Conservation (phyloP, 345 rosid species). For the Sonneratia alba region DNA sequence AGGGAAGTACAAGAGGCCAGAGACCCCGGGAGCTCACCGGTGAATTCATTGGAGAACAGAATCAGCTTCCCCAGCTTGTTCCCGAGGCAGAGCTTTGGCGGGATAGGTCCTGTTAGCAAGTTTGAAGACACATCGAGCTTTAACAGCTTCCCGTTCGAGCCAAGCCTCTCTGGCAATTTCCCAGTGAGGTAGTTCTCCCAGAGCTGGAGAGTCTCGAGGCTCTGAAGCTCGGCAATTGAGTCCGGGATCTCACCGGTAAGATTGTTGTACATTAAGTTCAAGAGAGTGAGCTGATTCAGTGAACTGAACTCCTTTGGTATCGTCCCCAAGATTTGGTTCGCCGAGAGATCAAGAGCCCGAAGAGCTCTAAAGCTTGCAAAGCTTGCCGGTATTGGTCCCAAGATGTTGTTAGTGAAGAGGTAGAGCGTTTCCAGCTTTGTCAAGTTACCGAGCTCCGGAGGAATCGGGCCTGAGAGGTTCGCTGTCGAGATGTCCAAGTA, state of each 20-base stretch:
- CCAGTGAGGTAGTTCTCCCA: conserved; percentile 79
- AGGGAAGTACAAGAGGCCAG: conserved; percentile 54
- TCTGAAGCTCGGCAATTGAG: conserved; percentile 51
- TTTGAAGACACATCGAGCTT: conserved; percentile 70
- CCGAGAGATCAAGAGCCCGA: conserved; percentile 53
- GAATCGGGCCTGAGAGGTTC: conserved; percentile 58
- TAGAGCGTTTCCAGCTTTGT: conserved; percentile 41
- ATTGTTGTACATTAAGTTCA: conserved; percentile 54
- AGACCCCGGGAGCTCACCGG: conserved; percentile 37
- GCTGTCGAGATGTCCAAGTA: conserved; percentile 59
- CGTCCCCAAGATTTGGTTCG: conserved; percentile 54
- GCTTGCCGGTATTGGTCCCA: conserved; percentile 65
- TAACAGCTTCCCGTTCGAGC: conserved; percentile 50
- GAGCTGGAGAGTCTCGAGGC: conserved; percentile 40
- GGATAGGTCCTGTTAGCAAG: conserved; percentile 61
- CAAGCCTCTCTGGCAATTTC: conserved; percentile 60
- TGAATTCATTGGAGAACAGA: conserved; percentile 70
- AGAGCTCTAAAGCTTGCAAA: conserved; percentile 39
- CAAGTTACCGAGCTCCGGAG: conserved; percentile 50
- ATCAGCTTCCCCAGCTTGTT: conserved; percentile 66
- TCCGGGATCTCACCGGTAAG: conserved; percentile 58
- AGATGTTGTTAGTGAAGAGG: conserved; percentile 48
- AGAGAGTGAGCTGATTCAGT: conserved; percentile 40
- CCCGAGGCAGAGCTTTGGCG: conserved; percentile 64
- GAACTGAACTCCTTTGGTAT: conserved; percentile 49